phyloP scores from a whole-genome alignment of 78 protist genomes.

The Neovahlkampfia damariscottae region DNA sequence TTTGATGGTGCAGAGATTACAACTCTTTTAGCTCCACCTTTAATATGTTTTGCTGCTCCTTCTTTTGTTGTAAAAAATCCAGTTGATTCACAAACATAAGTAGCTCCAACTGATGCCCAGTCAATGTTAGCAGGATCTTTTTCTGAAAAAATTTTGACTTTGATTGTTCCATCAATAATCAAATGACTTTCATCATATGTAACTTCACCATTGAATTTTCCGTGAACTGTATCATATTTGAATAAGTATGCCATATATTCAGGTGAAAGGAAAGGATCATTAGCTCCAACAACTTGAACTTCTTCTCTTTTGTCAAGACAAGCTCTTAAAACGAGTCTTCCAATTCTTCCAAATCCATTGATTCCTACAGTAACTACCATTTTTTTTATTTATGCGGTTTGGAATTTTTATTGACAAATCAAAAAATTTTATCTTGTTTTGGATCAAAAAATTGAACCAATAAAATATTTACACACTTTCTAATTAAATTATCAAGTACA shows the following conservation, averaged over 20 bases:
- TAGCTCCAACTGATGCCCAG: constrained; percentile 58
- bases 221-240: constrained; percentile 94
- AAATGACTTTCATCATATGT: constrained; percentile 44
- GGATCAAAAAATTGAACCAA: too few species aligned
- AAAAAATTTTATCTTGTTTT: too few species aligned
- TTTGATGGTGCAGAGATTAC: constrained; percentile 97
- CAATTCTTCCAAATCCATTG: constrained; percentile 98
- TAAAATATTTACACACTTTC: too few species aligned
- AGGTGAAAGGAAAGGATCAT: constrained; percentile 91
- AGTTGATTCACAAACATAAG: constrained; percentile 93
- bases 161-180: constrained; percentile 67
- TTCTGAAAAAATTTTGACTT: constrained; percentile 38
- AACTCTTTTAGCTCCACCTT: constrained; percentile 93
- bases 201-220: constrained; percentile 75
- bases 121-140: constrained; percentile 67
- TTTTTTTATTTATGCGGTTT: constrained; percentile 12
- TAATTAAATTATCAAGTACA: too few species aligned
- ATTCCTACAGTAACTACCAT: constrained; percentile 65
- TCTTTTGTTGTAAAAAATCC: constrained; percentile 87
- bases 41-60: constrained; percentile 68
- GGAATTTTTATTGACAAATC: too few species aligned
- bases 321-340: constrained; percentile 90
- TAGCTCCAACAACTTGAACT: constrained; percentile 75
- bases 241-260: constrained; percentile 79
- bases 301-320: constrained; percentile 5